A percentile compares a stretch with the other conserved stretches of the same genome.
These are phyloP conservation scores for Solanum bulbocastanum DNA, from an alignment of 257 asterid species.

Conservation along the genomic window DNA sequence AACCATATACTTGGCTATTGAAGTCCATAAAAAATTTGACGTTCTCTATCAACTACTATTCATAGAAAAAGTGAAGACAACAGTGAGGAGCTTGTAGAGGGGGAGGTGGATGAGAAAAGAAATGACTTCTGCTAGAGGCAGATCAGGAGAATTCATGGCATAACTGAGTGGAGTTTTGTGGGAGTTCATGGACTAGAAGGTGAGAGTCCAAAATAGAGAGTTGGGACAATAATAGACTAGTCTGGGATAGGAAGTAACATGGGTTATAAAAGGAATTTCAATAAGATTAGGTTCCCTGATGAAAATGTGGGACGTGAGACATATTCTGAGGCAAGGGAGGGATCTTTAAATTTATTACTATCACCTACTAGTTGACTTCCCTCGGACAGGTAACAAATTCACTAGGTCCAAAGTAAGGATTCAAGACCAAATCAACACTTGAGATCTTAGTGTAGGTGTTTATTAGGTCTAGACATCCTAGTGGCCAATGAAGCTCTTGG, in stretches of 20 bases:
- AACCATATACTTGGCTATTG: background rate
- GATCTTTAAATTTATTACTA: background rate
- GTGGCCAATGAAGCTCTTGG: background rate
- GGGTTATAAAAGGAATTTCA: background rate
- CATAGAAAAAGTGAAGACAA: background rate
- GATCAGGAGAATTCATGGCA: background rate
- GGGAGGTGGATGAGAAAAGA: background rate
- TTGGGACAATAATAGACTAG: background rate
- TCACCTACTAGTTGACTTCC: background rate
- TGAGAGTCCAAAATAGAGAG: background rate
- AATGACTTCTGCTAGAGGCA: background rate
- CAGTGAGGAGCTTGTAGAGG: background rate
- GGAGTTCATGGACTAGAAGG: background rate
- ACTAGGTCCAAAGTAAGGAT: background rate
- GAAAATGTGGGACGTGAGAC: background rate
- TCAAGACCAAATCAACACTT: background rate
- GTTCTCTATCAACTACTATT: background rate
- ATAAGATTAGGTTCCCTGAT: background rate
- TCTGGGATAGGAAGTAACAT: background rate
- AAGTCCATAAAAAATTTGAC: background rate
- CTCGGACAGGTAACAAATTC: background rate
- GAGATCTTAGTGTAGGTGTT: background rate
- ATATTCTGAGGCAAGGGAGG: background rate
- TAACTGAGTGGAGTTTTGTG: background rate
- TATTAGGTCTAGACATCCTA: background rate